These are phyloP conservation scores for Beauveria australis DNA, from an alignment of 2,329 filamentous ascomycete species.

Conservation along the genomic window DNA sequence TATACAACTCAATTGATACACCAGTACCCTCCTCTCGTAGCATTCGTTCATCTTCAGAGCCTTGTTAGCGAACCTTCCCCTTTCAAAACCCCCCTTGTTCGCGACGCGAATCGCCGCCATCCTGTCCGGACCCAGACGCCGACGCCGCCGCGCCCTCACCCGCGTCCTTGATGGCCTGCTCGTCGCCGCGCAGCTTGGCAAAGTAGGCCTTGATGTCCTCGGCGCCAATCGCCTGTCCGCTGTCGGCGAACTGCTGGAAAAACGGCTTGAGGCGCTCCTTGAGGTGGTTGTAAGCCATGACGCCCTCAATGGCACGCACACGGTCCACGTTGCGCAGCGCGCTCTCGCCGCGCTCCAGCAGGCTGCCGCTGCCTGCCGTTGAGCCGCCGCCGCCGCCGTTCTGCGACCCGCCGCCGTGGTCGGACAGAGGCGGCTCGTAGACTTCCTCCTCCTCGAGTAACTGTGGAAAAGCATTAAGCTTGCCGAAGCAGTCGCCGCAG, in stretches of 20 bases:
- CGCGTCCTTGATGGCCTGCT: conserved; percentile 60
- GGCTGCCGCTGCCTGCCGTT: conserved; percentile 65
- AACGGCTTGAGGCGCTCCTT: conserved; percentile 96
- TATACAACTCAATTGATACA: conserved; percentile 4
- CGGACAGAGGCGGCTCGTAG: conserved; percentile 85
- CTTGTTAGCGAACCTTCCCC: not conserved
- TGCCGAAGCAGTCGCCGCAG: conserved; percentile 71
- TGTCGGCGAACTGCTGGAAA: conserved; percentile 88
- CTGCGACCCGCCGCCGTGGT: conserved; percentile 39
- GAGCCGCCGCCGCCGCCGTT: conserved; percentile 31
- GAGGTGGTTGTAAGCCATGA: conserved; percentile 96
- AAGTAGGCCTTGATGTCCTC: conserved; percentile 97
- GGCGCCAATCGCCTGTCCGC: conserved; percentile 76
- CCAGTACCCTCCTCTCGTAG: not conserved
- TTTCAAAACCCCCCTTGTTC: conserved; percentile 48
- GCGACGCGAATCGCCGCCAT: conserved; percentile 29
- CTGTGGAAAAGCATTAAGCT: conserved; percentile 63
- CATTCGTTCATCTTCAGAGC: not conserved
- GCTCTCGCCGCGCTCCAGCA: conserved; percentile 87
- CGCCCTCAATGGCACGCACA: conserved; percentile 87
- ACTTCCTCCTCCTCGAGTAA: conserved; percentile 90
- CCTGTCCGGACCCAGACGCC: conserved; percentile 24
- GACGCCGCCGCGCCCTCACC: conserved; percentile 41
- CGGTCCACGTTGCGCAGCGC: conserved; percentile 87
- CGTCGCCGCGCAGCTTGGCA: conserved; percentile 85